Evolutionary conservation across 257 asterid genomes (phyloP), one percentile per base, ranked within the genome.

Genomic region (Avicennia marina): DNA sequence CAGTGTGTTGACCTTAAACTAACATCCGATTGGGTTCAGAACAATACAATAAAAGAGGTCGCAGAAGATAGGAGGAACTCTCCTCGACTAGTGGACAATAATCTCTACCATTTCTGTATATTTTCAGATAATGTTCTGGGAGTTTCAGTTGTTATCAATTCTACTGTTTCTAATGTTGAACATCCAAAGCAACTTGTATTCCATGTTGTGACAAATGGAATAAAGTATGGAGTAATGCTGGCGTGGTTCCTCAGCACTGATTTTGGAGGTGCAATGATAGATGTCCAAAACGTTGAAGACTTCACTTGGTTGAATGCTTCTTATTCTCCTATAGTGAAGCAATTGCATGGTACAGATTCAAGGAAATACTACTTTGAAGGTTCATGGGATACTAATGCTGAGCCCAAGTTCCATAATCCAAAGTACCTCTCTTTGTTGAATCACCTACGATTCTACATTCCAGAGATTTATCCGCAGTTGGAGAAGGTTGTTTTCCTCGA

Each of bases 121-220:
- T 83, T 82, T 75, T 86, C 95, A 6, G 95, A 86, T 64, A 86
- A 86, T 49, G 43, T 78, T 53, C 39, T 86, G 18, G 95, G 87
- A 3, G 89, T 80, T 45, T 74, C 93, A 2, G 89, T 72, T 7
- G 95, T 78, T 4, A 78, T 86, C 40, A 83, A 86, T 67, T 86
- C 95, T 27, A 86, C 93, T 1, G 62, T 83, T 54, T 71, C 78
- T 17, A 86, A 78, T 58, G 86, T 89, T 7, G 85, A 76, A 62
- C 93, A 83, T 62, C 89, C 93, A 4, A 67, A 68, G 65, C 95
- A 86, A 79, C 83, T 86, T 6, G 87, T 83, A 13, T 86, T 86
- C 74, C 95, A 86, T 67, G 46, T 86, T 0, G 95, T 82, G 32
- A 86, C 95, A 18, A 77, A 72, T 60, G 79, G 72, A 26, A 70